A percentile compares a stretch with the other conserved stretches of the same genome.
Conservation (phyloP, 2,329 filamentous ascomycete genomes). For the Fusarium paranaense region DNA sequence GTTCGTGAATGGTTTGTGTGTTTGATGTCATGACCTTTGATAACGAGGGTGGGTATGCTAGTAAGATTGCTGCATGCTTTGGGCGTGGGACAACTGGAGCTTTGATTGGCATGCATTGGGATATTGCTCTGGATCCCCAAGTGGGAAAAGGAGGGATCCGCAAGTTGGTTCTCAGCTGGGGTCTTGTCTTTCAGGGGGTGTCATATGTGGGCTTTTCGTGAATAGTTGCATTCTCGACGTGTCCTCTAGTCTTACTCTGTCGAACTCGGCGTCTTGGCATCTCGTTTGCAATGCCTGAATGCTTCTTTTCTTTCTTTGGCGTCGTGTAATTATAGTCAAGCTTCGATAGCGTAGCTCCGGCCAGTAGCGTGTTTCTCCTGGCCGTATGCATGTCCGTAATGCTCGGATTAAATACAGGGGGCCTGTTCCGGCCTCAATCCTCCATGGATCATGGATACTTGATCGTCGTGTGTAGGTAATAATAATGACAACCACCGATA, state of each 20-base stretch:
- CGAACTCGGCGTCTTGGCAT: neutral
- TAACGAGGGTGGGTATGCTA: slow-evolving; percentile 25
- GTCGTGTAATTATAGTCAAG: neutral
- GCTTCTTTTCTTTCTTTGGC: neutral
- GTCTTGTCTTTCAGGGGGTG: slow-evolving; percentile 9
- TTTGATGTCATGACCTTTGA: slow-evolving; percentile 11
- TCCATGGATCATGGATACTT: neutral
- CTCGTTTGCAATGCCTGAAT: neutral
- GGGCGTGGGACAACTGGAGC: slow-evolving; percentile 18
- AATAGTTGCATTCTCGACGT: neutral
- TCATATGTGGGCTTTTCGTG: neutral
- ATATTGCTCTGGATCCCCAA: slow-evolving; percentile 33
- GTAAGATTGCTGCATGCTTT: slow-evolving; percentile 33
- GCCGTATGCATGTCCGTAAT: neutral
- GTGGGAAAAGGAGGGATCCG: neutral
- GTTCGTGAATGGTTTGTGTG: slow-evolving; percentile 1
- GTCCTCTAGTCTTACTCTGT: neutral
- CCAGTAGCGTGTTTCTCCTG: neutral
- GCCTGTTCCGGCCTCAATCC: neutral
- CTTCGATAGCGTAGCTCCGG: neutral
- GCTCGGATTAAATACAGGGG: neutral
- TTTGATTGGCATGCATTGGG: slow-evolving; percentile 34
- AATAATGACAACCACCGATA: neutral
- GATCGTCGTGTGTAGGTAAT: neutral
- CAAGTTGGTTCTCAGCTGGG: slow-evolving; percentile 22